Conservation (phyloP, 495 filamentous ascomycete species). For the Physcia stellaris region DNA sequence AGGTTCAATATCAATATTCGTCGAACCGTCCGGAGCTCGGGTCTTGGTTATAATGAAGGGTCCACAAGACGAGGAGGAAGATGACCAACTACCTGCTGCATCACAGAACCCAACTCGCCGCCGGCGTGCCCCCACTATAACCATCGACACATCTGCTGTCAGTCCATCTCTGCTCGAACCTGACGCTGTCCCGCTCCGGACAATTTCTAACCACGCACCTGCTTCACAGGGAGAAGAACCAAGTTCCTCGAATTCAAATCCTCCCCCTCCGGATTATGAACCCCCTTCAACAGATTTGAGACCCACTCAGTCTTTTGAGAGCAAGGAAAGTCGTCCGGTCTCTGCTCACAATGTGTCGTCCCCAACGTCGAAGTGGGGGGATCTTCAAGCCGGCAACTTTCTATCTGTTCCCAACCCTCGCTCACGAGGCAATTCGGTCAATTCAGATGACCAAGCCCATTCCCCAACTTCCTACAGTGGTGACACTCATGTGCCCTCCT, state of each 20-base stretch:
- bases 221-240: slow-evolving; percentile 20
- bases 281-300: slow-evolving; percentile 45
- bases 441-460: slow-evolving; percentile 40
- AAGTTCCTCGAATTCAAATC: slow-evolving; percentile 7
- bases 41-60: slow-evolving; percentile 12
- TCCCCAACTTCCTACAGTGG: slow-evolving; percentile 38
- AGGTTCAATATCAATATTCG: too few relatives aligned
- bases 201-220: slow-evolving; percentile 14
- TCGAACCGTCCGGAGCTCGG: background rate
- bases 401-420: slow-evolving; percentile 46
- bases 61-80: slow-evolving; percentile 11
- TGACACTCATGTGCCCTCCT: slow-evolving; percentile 28
- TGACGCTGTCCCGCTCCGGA: slow-evolving; percentile 14
- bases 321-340: slow-evolving; percentile 64
- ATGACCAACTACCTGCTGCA: slow-evolving; percentile 6
- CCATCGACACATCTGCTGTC: slow-evolving; percentile 62
- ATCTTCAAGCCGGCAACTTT: slow-evolving; percentile 38
- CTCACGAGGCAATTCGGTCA: slow-evolving; percentile 52
- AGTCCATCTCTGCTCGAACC: slow-evolving; percentile 23
- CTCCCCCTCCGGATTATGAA: slow-evolving; percentile 8
- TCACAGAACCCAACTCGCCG: slow-evolving; percentile 12
- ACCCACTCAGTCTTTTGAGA: slow-evolving; percentile 54
- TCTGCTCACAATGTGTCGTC: slow-evolving; percentile 85
- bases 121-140: slow-evolving; percentile 51
- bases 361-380: slow-evolving; percentile 37